Evolutionary conservation across 2,329 filamentous ascomycete genomes (phyloP), one percentile per base, ranked within the genome.

Genomic region (Aspergillus sojae): DNA sequence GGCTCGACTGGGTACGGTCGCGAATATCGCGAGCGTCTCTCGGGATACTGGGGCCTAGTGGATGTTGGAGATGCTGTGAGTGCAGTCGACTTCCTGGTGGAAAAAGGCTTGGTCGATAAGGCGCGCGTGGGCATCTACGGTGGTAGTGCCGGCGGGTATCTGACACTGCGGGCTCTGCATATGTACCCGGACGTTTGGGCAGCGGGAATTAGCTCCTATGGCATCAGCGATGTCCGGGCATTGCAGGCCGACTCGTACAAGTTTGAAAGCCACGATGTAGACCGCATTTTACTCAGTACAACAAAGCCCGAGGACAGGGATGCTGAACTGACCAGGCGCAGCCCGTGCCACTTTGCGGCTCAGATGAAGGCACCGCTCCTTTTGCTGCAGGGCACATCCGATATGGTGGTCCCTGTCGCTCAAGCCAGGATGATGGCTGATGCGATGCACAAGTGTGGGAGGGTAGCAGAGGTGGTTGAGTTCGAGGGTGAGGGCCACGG

Each of bases 351-450:
- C 53, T 79, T 83, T 58, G 83, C 81, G 0, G 75, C 80, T n/a
- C 77, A 78, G 58, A 85, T 86, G 60, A 75, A 74, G 45, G 75
- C 81, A 2, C 84, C 85, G 0, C 69, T 89, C 26, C 72, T 88
- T 41, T 73, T 90, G n/a, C 67, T 89, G 5, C 84, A 88, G 26
- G 87, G 87, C 0, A 79, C 79, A 2, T 75, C 75, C 4, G 88
- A 89, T 67, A 82, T 81, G 46, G 81, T 89, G 1, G 87, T 89
- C 19, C 87, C 86, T 0, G 71, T 85, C n/a, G 78, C 81, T 19
- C 87, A 90, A 70, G 84, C 84, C 3, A 75, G 80, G 36, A 79
- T 83, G 58, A 85, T 89, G 72, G 80, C 83, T 11, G 72, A 75
- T 46, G 78, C 79, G n/a, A 76, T 86, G 26, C 72, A 72, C 58